phyloP scores from a whole-genome alignment of 139 green algal species.

The Raphidocelis subcapitata region DNA sequence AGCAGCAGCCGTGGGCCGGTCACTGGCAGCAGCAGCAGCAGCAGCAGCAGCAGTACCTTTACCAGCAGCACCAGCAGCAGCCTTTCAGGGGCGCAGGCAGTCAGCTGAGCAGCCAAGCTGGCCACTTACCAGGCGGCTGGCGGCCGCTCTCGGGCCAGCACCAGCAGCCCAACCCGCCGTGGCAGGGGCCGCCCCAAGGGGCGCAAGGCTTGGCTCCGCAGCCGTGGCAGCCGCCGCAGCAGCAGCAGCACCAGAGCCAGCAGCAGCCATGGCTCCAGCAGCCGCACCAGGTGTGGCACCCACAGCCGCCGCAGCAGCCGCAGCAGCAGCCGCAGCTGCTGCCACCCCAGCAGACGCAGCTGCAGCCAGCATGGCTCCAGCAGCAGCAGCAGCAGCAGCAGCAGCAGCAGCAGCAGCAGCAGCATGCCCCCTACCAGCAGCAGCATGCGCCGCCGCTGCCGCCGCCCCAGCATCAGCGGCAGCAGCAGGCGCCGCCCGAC shows the following conservation, averaged over 20 bases:
- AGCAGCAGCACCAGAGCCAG: constrained; percentile 1
- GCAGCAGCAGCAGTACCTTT: neutral
- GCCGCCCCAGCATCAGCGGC: too few species aligned
- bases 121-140: neutral
- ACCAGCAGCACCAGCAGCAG: neutral
- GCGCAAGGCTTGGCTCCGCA: too few species aligned
- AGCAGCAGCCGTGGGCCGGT: neutral
- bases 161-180: neutral
- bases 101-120: too few species aligned
- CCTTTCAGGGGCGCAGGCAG: neutral
- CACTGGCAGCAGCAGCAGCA: neutral
- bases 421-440: too few species aligned
- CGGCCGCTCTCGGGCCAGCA: neutral
- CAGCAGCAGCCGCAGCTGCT: neutral
- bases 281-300: neutral
- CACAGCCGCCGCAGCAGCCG: neutral
- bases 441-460: too few species aligned
- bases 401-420: too few species aligned
- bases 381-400: too few species aligned
- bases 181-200: neutral
- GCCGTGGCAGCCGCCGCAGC: neutral
- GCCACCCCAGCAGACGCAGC: neutral
- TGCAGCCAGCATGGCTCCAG: neutral
- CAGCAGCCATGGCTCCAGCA: neutral
- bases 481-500: too few species aligned